Base-by-base conservation (phyloP, 2,329 filamentous ascomycete species). In the Pyrenophora teres region DNA sequence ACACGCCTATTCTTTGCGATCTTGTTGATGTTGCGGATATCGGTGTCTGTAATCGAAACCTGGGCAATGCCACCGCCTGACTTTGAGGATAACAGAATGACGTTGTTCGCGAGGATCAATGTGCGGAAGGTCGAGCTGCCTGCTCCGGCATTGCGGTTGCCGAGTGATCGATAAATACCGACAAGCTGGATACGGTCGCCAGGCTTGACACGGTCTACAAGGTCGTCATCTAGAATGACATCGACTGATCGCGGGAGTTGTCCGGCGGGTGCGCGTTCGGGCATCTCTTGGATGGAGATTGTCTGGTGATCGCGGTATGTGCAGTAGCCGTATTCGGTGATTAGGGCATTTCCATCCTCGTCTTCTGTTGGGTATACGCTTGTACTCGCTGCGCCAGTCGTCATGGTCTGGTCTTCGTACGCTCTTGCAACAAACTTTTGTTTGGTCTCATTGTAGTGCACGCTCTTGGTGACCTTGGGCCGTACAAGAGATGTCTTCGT, bases 241-340 rank as follows among this genome's bases (percentile, higher is more conserved):
- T 99, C 94, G 15, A 99, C 94, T 49, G 93, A 92, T 46, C 94
- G 87, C 53, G 94, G 94, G 59, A 99, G 83, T 79, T 97, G 94
- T 46, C 94, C 94, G 52, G 94, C 93, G 46, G 94, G 94, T 2
- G 94, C 94, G 64, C 93, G 83, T 75, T 99, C 94, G 0, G 94
- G 94, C 94, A 99, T 99, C 78, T 99, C 94, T 76, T 99, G 94
- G 61, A 99, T 97, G 0, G 93, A 97, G 54, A 99, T 91, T 13
- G 90, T 96, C 74, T 99, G 94, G 71, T 99, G 94, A 72, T 99
- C 94, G 69, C 93, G 84, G 76, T 97, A 99, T 43, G 89, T 94
- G 73, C 88, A 95, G 77, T 95, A 93, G 19, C 94, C 94, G 72
- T 97, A 99, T 71, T 99, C 94, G 3, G 94, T 99, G 52, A 91